Evolutionary conservation across 1,284 basidiomycete species (phyloP).

Genomic region (Naganishia sp.): DNA sequence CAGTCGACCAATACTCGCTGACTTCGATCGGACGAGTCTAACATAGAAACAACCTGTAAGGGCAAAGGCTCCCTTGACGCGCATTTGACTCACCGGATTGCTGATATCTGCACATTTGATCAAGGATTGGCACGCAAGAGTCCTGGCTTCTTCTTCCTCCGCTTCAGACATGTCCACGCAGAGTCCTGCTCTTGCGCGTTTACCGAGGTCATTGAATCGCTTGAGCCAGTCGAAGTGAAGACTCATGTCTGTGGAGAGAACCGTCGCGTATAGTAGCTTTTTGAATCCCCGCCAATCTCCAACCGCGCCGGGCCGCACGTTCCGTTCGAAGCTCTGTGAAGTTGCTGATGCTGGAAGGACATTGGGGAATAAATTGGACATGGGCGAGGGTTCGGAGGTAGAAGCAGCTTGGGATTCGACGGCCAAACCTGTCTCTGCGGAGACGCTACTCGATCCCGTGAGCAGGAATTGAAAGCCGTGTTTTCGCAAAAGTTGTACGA

Average conservation of each 20-base stretch:
- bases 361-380: slow-evolving; percentile 22
- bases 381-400: slow-evolving; percentile 37
- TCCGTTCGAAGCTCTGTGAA: slow-evolving; percentile 15
- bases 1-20: slow-evolving; percentile 85
- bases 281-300: slow-evolving; percentile 62
- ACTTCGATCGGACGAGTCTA: slow-evolving; percentile 87
- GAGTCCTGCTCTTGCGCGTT: slow-evolving; percentile 37
- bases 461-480: slow-evolving; percentile 66
- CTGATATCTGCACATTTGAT: slow-evolving; percentile 97
- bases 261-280: slow-evolving; percentile 71
- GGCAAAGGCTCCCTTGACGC: neutral
- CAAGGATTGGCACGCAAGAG: slow-evolving; percentile 81
- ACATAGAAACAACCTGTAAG: slow-evolving; percentile 13
- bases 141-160: slow-evolving; percentile 58
- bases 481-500: slow-evolving; percentile 76
- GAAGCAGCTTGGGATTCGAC: slow-evolving; percentile 18
- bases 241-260: slow-evolving; percentile 90
- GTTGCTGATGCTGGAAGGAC: slow-evolving; percentile 21
- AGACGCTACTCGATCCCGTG: slow-evolving; percentile 36
- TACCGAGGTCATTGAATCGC: slow-evolving; percentile 59
- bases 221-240: slow-evolving; percentile 82
- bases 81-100: slow-evolving; percentile 71
- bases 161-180: slow-evolving; percentile 24
- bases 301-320: slow-evolving; percentile 24
- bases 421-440: slow-evolving; percentile 15